A percentile compares a stretch with the other conserved stretches of the same genome.
Conservation (phyloP, 768 basidiomycete genomes). For the Tylopilus vinaceipallidus region DNA sequence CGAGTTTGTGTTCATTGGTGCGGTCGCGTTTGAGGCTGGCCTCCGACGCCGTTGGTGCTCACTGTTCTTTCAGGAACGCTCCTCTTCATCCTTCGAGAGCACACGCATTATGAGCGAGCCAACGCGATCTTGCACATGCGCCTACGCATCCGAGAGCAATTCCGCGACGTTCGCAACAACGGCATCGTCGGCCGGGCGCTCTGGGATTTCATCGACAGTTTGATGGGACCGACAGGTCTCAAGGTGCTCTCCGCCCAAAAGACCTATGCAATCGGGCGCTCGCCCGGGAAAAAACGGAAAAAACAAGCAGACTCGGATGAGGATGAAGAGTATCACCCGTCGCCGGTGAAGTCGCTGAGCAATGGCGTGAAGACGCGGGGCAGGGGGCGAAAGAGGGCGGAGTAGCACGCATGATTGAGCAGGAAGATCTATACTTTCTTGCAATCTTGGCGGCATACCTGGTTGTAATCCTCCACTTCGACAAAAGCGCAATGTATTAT, state of each 20-base stretch:
- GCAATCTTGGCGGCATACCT: not conserved
- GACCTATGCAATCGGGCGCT: not conserved
- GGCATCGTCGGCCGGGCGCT: conserved; percentile 49
- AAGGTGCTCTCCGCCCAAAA: conserved; percentile 30
- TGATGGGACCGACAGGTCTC: conserved; percentile 33
- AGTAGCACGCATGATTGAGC: not conserved
- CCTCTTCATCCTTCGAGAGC: conserved; percentile 51
- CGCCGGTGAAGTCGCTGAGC: conserved; percentile 39
- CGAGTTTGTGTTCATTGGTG: conserved; percentile 82
- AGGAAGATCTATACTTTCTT: not conserved
- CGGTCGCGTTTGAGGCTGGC: conserved; percentile 7
- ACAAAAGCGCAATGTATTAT: too few species aligned
- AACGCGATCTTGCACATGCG: conserved; percentile 59
- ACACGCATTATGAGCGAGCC: conserved; percentile 45
- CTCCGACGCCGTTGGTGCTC: not conserved
- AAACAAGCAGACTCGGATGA: conserved; percentile 24
- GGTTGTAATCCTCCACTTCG: not conserved
- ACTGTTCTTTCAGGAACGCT: conserved; percentile 53
- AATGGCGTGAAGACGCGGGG: conserved; percentile 42
- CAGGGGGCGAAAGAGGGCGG: conserved; percentile 28
- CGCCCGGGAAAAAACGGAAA: conserved; percentile 29
- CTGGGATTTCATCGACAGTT: conserved; percentile 54
- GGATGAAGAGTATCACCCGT: conserved; percentile 42
- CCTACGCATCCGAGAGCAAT: conserved; percentile 48
- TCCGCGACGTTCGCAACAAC: conserved; percentile 68